These are phyloP conservation scores for Raphanus sativus DNA, from an alignment of 345 rosid species.

Conservation along the genomic window DNA sequence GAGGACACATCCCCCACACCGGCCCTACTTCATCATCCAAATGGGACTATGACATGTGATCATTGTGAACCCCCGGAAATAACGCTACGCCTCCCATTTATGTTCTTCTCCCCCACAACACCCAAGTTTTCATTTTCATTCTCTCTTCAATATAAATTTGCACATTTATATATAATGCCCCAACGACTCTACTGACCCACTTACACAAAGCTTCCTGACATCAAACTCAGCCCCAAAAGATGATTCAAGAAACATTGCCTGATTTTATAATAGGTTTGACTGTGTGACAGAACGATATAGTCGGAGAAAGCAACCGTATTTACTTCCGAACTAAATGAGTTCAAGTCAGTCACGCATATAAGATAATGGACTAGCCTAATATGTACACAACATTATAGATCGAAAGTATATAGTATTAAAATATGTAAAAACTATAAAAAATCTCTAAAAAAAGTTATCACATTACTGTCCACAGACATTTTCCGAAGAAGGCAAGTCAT, in stretches of 20 bases:
- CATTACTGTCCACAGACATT: neutral
- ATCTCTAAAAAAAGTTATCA: neutral
- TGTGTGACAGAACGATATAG: neutral
- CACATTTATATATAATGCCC: slow-evolving; percentile 25
- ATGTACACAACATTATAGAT: neutral
- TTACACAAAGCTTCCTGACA: slow-evolving; percentile 28
- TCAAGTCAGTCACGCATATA: neutral
- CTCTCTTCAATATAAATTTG: neutral
- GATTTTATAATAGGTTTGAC: slow-evolving; percentile 26
- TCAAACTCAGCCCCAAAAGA: slow-evolving; percentile 27
- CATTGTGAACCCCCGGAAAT: slow-evolving; percentile 39
- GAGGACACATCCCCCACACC: slow-evolving; percentile 28
- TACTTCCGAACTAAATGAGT: neutral
- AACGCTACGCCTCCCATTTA: slow-evolving; percentile 39
- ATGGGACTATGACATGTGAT: neutral
- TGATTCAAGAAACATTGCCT: slow-evolving; percentile 33
- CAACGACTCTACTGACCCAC: slow-evolving; percentile 37
- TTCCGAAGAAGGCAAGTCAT: neutral
- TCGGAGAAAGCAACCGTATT: slow-evolving; percentile 9
- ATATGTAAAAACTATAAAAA: neutral
- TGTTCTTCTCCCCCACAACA: slow-evolving; percentile 13
- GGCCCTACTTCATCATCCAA: slow-evolving; percentile 27
- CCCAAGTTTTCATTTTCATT: too few species aligned
- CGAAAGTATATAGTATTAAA: neutral
- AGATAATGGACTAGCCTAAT: neutral